phyloP scores from a whole-genome alignment of 2,329 filamentous ascomycete genomes.

The Aspergillus hiratsukae region DNA sequence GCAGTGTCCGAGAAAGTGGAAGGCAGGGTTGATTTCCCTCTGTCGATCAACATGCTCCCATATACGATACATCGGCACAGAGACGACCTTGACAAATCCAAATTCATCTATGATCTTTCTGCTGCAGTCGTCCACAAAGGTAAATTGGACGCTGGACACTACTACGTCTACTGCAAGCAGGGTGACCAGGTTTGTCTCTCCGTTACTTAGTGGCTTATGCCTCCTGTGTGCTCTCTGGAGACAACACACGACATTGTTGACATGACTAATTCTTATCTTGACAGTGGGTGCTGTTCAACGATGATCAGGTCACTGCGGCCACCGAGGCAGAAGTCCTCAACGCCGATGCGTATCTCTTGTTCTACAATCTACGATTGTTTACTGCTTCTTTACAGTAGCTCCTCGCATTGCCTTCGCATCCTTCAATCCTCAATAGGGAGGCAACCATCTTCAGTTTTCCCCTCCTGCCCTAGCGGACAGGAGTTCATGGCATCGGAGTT shows the following conservation, averaged over 20 bases:
- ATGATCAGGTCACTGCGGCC: constrained; percentile 83
- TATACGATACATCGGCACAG: constrained; percentile 66
- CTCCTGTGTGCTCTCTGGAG: not conserved
- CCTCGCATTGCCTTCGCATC: not conserved
- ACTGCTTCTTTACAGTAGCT: constrained; percentile 10
- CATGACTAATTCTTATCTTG: constrained; percentile 3
- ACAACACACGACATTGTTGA: constrained; percentile 1
- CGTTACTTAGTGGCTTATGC: not conserved
- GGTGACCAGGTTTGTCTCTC: constrained; percentile 58
- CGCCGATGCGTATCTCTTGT: constrained; percentile 84
- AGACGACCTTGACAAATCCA: constrained; percentile 33
- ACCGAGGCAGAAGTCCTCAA: constrained; percentile 78
- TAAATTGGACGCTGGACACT: constrained; percentile 88
- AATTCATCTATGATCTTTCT: constrained; percentile 78
- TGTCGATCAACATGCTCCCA: constrained; percentile 83
- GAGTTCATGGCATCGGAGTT: constrained; percentile 11
- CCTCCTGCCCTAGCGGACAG: constrained; percentile 8
- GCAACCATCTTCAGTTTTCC: not conserved
- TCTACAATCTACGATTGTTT: constrained; percentile 57
- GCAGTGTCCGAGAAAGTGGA: constrained; percentile 80
- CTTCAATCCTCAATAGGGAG: not conserved
- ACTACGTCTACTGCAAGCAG: constrained; percentile 81
- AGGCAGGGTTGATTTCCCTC: constrained; percentile 76
- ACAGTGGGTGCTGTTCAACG: constrained; percentile 93
- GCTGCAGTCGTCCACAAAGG: constrained; percentile 92